A percentile compares a stretch with the other conserved stretches of the same genome.
These are phyloP conservation scores for Salix suchowensis DNA, from an alignment of 345 rosid species.

Conservation along the genomic window DNA sequence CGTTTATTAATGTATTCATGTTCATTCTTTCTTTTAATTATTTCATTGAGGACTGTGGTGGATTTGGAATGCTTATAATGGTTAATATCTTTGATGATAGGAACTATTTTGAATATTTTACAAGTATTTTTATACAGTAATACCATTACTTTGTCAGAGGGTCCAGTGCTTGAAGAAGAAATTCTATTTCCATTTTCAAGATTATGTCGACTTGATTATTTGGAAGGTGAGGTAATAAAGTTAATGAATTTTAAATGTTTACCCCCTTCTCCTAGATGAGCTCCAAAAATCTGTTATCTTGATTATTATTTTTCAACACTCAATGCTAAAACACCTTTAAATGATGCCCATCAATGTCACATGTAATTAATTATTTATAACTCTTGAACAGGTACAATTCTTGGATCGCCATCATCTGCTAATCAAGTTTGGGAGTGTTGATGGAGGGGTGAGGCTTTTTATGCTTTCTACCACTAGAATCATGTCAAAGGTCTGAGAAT, in stretches of 20 bases:
- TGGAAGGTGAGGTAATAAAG: constrained; percentile 60
- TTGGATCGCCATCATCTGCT: constrained; percentile 92
- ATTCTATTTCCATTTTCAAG: constrained; percentile 90
- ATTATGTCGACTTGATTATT: constrained; percentile 86
- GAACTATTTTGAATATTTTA: constrained; percentile 1
- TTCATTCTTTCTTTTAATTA: no score
- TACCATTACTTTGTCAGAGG: constrained; percentile 46
- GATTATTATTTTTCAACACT: background rate
- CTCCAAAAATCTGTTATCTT: background rate
- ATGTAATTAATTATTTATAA: constrained; percentile 11
- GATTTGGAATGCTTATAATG: background rate
- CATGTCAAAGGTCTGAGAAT: background rate
- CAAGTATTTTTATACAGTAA: background rate
- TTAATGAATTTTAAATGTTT: background rate
- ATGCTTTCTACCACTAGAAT: constrained; percentile 1
- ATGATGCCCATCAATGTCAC: background rate
- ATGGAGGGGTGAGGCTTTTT: constrained; percentile 73
- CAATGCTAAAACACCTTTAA: background rate
- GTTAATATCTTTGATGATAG: background rate
- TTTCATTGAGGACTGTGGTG: background rate
- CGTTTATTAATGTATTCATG: background rate
- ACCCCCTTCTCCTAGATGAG: background rate
- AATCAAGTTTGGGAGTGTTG: constrained; percentile 87
- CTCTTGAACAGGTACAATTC: constrained; percentile 69
- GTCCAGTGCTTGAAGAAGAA: constrained; percentile 83